Evolutionary conservation across 495 filamentous ascomycete species (phyloP).

Genomic region (Aspergillus bertholletiae): DNA sequence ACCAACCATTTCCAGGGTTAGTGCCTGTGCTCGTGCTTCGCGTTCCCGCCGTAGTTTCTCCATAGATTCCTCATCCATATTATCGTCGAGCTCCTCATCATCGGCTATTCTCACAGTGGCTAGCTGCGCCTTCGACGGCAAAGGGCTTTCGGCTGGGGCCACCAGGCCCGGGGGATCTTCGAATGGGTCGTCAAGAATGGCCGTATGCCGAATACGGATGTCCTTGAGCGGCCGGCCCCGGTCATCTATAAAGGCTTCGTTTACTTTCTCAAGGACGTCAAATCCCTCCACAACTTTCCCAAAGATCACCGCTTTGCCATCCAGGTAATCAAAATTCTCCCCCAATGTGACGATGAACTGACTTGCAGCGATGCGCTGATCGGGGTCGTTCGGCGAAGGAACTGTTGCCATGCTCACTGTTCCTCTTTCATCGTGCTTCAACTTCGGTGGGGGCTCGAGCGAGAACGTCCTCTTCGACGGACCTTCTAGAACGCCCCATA

Average conservation of each 20-base stretch:
- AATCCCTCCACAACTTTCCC: slow-evolving; percentile 93
- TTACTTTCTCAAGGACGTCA: slow-evolving; percentile 89
- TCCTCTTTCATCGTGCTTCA: slow-evolving; percentile 81
- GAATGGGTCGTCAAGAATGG: slow-evolving; percentile 85
- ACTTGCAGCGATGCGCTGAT: slow-evolving; percentile 74
- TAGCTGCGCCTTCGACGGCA: slow-evolving; percentile 77
- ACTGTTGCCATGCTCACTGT: slow-evolving; percentile 95
- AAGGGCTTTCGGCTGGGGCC: slow-evolving; percentile 75
- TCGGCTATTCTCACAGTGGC: slow-evolving; percentile 91
- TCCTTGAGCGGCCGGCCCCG: slow-evolving; percentile 81
- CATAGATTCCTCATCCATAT: slow-evolving; percentile 71
- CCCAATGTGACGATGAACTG: slow-evolving; percentile 90
- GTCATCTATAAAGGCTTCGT: slow-evolving; percentile 80
- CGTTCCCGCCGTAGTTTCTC: slow-evolving; percentile 82
- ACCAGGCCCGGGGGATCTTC: slow-evolving; percentile 71
- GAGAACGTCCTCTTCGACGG: slow-evolving; percentile 72
- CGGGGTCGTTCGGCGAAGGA: slow-evolving; percentile 69
- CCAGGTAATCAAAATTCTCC: slow-evolving; percentile 81
- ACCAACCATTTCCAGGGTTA: slow-evolving; percentile 97
- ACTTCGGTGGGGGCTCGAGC: slow-evolving; percentile 75
- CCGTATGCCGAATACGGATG: slow-evolving; percentile 88
- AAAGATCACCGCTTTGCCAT: slow-evolving; percentile 90
- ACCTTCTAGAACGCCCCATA: slow-evolving; percentile 81
- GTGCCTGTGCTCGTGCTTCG: slow-evolving; percentile 88
- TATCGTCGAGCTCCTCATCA: slow-evolving; percentile 74